A percentile compares a stretch with the other conserved stretches of the same genome.
Conservation (phyloP, 106 monocot species). For the Dioscorea dumetorum region DNA sequence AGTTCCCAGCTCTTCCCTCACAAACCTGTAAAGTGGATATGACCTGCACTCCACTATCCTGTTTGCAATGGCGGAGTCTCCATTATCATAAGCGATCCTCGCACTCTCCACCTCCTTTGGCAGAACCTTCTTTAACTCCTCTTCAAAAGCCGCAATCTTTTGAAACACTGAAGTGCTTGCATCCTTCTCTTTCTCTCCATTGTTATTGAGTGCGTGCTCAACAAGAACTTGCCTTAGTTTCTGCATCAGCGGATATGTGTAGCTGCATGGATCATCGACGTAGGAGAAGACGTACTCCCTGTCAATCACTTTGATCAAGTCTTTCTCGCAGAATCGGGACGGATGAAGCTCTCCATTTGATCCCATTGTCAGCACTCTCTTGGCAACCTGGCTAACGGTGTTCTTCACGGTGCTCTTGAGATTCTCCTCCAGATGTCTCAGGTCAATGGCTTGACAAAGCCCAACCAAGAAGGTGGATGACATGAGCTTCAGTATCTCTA, state of each 20-base stretch:
- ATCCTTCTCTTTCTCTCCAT: constrained; percentile 29
- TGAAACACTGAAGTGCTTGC: constrained; percentile 11
- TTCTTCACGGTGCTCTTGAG: constrained; percentile 34
- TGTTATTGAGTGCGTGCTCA: constrained; percentile 22
- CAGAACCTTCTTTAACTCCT: constrained; percentile 14
- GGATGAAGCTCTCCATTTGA: constrained; percentile 42
- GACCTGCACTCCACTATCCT: constrained; percentile 40
- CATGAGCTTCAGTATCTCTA: constrained; percentile 62
- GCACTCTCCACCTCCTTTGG: constrained; percentile 27
- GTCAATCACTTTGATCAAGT: constrained; percentile 33
- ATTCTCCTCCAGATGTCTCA: constrained; percentile 46
- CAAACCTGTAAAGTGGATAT: constrained; percentile 33
- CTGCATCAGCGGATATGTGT: constrained; percentile 32
- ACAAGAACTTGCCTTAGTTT: constrained; percentile 39
- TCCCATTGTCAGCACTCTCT: constrained; percentile 33
- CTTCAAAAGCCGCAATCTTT: constrained; percentile 22
- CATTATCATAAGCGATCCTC: constrained; percentile 16
- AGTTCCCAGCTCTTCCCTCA: constrained; percentile 26
- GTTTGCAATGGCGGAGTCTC: constrained; percentile 21
- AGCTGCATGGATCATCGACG: constrained; percentile 32
- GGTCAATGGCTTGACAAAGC: constrained; percentile 34
- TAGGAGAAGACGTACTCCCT: constrained; percentile 36
- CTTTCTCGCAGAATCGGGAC: constrained; percentile 44
- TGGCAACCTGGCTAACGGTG: constrained; percentile 31
- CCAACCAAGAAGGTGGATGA: constrained; percentile 29